Evolutionary conservation across 164 flowering plant species (phyloP).

Genomic region (Protea cynaroides): DNA sequence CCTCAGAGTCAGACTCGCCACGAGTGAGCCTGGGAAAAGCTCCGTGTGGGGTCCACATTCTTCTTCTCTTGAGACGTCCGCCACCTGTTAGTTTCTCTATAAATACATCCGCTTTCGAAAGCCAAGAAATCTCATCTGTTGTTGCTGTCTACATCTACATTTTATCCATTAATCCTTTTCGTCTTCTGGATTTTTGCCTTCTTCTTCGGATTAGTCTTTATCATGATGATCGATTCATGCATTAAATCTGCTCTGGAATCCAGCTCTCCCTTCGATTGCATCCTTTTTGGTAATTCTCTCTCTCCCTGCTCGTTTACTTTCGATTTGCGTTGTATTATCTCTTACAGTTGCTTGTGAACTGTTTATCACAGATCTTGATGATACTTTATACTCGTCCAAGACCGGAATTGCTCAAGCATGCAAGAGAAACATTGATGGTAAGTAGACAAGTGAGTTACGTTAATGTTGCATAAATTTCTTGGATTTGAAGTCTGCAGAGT

Average conservation of each 20-base stretch:
- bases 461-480: background rate
- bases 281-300: conserved; percentile 43
- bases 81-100: too few relatives aligned
- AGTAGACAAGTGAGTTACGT: background rate
- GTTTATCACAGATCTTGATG: conserved; percentile 69
- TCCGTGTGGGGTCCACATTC: too few relatives aligned
- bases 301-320: conserved; percentile 1
- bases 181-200: too few relatives aligned
- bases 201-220: background rate
- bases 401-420: conserved; percentile 52
- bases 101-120: too few relatives aligned
- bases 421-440: conserved; percentile 76
- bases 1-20: too few relatives aligned
- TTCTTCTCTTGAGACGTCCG: too few relatives aligned
- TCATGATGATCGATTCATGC: conserved; percentile 29
- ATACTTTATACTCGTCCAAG: conserved; percentile 62
- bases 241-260: conserved; percentile 16
- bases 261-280: conserved; percentile 42
- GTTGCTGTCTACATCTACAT: background rate
- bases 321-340: background rate
- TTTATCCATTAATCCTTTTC: too few relatives aligned
- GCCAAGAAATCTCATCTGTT: background rate
- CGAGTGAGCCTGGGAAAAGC: too few relatives aligned
- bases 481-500: background rate
- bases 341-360: background rate